A percentile compares a stretch with the other conserved stretches of the same genome.
These are phyloP conservation scores for Lablab purpureus DNA, from an alignment of 306 rosid species.

Conservation along the genomic window DNA sequence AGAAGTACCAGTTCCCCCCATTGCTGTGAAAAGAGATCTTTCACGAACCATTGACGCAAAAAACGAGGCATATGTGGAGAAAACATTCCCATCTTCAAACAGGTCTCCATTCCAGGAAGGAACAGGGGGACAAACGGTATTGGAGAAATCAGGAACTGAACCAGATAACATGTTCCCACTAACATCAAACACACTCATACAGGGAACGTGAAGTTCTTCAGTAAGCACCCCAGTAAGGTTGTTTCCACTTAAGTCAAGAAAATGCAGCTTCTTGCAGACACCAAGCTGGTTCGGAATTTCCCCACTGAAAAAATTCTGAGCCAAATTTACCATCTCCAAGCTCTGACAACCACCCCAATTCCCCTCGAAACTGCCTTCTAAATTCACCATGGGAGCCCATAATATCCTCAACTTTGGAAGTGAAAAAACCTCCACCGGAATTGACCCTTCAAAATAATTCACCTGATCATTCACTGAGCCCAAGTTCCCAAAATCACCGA, in stretches of 20 bases:
- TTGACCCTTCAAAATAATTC: conserved; percentile 78
- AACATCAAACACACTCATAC: conserved; percentile 83
- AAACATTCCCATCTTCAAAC: conserved; percentile 33
- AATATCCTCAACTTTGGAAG: conserved; percentile 81
- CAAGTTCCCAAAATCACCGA: conserved; percentile 20
- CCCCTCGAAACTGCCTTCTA: conserved; percentile 65
- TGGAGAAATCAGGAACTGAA: conserved; percentile 61
- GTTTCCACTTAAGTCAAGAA: conserved; percentile 74
- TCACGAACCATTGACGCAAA: conserved; percentile 56
- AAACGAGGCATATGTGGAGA: conserved; percentile 58
- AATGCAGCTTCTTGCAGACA: conserved; percentile 72
- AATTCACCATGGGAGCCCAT: conserved; percentile 86
- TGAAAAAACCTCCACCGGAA: conserved; percentile 63
- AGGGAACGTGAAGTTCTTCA: conserved; percentile 67
- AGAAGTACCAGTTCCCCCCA: conserved; percentile 47
- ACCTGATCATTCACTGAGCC: conserved; percentile 59
- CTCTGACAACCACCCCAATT: conserved; percentile 75
- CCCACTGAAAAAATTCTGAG: conserved; percentile 72
- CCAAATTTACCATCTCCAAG: conserved; percentile 84
- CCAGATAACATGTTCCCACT: conserved; percentile 75
- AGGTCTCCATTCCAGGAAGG: conserved; percentile 47
- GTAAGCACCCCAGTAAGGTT: conserved; percentile 70
- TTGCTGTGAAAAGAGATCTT: conserved; percentile 42
- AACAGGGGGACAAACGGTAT: conserved; percentile 48
- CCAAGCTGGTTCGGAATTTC: conserved; percentile 62